Evolutionary conservation across 192 early-diverging fungal species (phyloP), one percentile per base, ranked within the genome.

Genomic region (Entrophospora sp.): DNA sequence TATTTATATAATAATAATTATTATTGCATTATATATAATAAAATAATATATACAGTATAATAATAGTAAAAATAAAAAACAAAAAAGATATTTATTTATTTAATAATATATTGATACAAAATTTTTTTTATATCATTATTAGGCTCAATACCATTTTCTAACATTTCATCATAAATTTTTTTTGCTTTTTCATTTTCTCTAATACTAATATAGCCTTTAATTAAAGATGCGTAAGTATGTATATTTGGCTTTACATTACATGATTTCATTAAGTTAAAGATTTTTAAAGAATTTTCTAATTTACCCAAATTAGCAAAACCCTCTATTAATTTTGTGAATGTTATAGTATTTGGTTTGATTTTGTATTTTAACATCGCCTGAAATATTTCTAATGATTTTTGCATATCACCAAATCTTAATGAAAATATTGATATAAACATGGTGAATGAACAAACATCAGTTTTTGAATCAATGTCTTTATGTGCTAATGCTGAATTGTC

Each of bases 401-500:
- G 32, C 22, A 69, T 45, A 32, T 67, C 60, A 40, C 70, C 34
- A 44, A 55, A 68, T 6, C 72, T 66, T 36, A 73, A 45, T 27
- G 42, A 40, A 51, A 74, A 74, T 10, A 63, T 64, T 18, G 68
- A 43, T 62, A 77, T 77, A 56, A 77, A 77, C 4, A 35, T 56
- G 3, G 66, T 74, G 49, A 71, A 77, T 18, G 44, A 45, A 44
- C 13, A 28, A 32, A 30, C 20, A 62, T 62, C 37, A 13, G 61
- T 40, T 28, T 62, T 43, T 2, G 34, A 34, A 20, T 46, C n/a
- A n/a, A n/a, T n/a, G n/a, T n/a, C n/a, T n/a, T n/a, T n/a, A n/a
- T n/a, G n/a, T n/a, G n/a, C n/a, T n/a, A n/a, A n/a, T n/a, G n/a
- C n/a, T n/a, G n/a, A 8, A 20, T 46, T 8, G 24, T 46, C 45